phyloP scores from a whole-genome alignment of 805 yeast species.

The Lachancea quebecensis region DNA sequence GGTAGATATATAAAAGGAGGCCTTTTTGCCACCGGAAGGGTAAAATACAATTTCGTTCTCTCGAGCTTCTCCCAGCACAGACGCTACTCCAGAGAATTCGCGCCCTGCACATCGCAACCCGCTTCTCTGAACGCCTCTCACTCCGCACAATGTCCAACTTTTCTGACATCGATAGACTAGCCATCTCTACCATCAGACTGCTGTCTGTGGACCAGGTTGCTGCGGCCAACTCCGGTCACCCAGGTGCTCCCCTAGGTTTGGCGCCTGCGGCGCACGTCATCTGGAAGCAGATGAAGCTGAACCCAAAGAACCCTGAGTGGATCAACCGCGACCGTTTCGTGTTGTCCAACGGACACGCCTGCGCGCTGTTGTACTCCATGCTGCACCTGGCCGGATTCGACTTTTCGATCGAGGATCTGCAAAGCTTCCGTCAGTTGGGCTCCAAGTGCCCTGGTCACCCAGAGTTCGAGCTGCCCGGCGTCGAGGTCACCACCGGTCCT shows the following conservation, averaged over 20 bases:
- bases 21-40: not conserved
- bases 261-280: constrained; percentile 94
- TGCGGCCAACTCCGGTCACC: constrained; percentile 94
- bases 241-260: constrained; percentile 98
- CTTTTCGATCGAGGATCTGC: constrained; percentile 69
- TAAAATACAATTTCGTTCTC: not conserved
- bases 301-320: constrained; percentile 90
- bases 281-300: constrained; percentile 68
- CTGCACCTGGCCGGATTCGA: constrained; percentile 83
- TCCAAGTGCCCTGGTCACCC: constrained; percentile 98
- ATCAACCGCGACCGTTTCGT: constrained; percentile 93
- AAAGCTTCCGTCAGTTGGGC: constrained; percentile 80
- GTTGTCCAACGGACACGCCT: constrained; percentile 93
- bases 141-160: constrained; percentile 29
- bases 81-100: not conserved
- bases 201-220: constrained; percentile 83
- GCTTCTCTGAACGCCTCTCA: not conserved
- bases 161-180: constrained; percentile 60
- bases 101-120: not conserved
- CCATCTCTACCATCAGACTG: constrained; percentile 82
- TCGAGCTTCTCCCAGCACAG: not conserved
- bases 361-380: constrained; percentile 80
- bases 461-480: constrained; percentile 84
- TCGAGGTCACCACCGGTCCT: constrained; percentile 98
- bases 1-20: not conserved